phyloP scores from a whole-genome alignment of 306 rosid genomes.

The Vicia villosa region DNA sequence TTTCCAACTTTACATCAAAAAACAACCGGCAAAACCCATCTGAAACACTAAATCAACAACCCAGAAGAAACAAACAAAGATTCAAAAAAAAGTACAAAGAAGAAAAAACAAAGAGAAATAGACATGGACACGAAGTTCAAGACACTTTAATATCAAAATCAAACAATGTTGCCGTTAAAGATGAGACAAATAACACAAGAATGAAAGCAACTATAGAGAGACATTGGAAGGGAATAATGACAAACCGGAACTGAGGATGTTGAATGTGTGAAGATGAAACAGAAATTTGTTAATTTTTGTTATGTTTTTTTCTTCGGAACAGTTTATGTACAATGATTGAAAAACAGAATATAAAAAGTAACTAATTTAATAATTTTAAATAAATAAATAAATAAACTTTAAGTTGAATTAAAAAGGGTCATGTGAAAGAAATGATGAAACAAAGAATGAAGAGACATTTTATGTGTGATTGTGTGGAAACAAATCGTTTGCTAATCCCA shows the following conservation, averaged over 20 bases:
- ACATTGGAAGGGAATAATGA: constrained; percentile 22
- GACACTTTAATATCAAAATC: constrained; percentile 38
- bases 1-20: constrained; percentile 35
- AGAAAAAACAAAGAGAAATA: constrained; percentile 41
- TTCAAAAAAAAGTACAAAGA: neutral
- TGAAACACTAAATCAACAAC: constrained; percentile 29
- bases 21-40: constrained; percentile 39
- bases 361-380: neutral
- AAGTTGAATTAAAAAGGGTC: constrained; percentile 14
- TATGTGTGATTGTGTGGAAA: constrained; percentile 21
- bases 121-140: constrained; percentile 60
- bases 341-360: constrained; percentile 19
- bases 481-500: constrained; percentile 35
- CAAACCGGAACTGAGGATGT: constrained; percentile 33
- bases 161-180: constrained; percentile 29
- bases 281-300: constrained; percentile 12
- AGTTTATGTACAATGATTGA: constrained; percentile 37
- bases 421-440: constrained; percentile 35
- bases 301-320: neutral
- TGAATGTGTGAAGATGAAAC: constrained; percentile 37
- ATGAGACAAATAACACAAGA: constrained; percentile 19
- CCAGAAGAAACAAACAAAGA: constrained; percentile 41
- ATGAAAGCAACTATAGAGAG: neutral
- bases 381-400: neutral
- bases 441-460: constrained; percentile 39